phyloP scores from a whole-genome alignment of 257 asterid species.

The Ophiorrhiza pumila region DNA sequence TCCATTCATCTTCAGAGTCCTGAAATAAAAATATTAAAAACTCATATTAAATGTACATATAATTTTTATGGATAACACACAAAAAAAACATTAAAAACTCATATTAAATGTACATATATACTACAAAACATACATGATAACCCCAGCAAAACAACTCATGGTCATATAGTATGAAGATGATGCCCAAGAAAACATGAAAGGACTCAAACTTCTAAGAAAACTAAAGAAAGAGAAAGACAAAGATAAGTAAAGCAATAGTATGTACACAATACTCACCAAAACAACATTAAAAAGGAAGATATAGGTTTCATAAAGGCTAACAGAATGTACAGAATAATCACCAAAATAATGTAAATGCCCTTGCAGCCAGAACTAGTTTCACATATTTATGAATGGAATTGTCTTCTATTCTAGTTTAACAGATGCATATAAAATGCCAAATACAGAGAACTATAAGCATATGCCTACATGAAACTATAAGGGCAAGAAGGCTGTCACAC shows the following conservation, averaged over 20 bases:
- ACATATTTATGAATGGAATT: neutral
- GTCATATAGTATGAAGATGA: neutral
- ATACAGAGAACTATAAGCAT: neutral
- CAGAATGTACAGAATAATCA: neutral
- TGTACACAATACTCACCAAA: neutral
- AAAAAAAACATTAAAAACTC: too few relatives aligned
- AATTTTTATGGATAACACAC: too few relatives aligned
- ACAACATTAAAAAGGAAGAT: neutral
- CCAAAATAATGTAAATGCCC: neutral
- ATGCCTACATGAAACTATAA: neutral
- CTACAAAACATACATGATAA: too few relatives aligned
- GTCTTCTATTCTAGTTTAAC: neutral
- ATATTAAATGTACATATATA: too few relatives aligned
- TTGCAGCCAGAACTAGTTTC: neutral
- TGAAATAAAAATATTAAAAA: too few relatives aligned
- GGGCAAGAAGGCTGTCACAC: too few relatives aligned
- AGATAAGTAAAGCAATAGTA: too few relatives aligned
- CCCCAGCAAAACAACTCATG: too few relatives aligned
- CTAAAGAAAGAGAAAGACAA: neutral
- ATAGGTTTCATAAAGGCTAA: too few relatives aligned
- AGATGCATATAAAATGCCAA: neutral
- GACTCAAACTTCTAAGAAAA: neutral
- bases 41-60: too few relatives aligned
- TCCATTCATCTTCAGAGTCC: too few relatives aligned
- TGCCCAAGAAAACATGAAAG: neutral